Evolutionary conservation across 1,284 basidiomycete genomes (phyloP), one percentile per base, ranked within the genome.

Genomic region (Leccinum subrobustum): DNA sequence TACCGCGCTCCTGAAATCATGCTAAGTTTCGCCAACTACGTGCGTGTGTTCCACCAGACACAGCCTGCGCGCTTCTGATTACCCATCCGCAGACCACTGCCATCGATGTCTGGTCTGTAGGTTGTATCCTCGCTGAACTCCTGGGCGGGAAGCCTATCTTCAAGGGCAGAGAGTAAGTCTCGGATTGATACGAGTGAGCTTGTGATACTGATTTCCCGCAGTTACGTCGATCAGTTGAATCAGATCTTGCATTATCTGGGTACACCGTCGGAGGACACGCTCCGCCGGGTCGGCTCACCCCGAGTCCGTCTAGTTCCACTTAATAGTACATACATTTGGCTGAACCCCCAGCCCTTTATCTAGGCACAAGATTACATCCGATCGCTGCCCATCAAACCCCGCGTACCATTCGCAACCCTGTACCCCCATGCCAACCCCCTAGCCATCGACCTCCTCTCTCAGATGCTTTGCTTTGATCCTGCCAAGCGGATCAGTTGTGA

Each of bases 281-380:
- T 99, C 31, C 88, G 94, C 53, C 88, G 97, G 50, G 95, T 99
- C 55, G 97, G 97, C 42, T 94, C 91, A 50, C 93, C 94, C 52
- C 84, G 91, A 66, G 93, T 91, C 75, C 52, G 84, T 77, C 23
- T 27, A 9, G 54, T 50, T 16, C 14, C 54, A 12, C 35, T 27
- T 37, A 23, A 18, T 20, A 6, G 50, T 23, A 29, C 31, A 27
- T 31, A 7, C 5, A 2, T n/a, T 3, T 23, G 20, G 0, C 11
- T 56, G 65, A 27, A 71, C 58, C 50, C 62, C 27, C 47, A 35
- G 27, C 37, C 42, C 58, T 58, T 52, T 42, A 14, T 57, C n/a
- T 69, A 93, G 90, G 95, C 95, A 0, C 95, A 97, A 82, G 95
- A 97, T 70, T 99, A 99, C 76, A 99, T 99, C 72, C 91, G 97